phyloP scores from a whole-genome alignment of 345 rosid genomes.

The Brassica cretica region DNA sequence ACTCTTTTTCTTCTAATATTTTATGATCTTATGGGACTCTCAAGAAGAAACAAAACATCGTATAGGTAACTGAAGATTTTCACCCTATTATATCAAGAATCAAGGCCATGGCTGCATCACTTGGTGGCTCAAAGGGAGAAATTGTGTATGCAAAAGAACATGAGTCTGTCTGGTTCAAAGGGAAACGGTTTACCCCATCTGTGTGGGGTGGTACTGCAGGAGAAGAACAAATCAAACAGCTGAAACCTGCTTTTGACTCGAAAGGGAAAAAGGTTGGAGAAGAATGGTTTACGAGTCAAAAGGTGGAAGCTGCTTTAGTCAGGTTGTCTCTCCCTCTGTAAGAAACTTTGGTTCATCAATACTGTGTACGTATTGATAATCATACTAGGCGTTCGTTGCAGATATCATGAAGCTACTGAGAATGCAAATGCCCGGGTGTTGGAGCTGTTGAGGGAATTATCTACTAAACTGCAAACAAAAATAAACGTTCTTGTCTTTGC shows the following conservation, averaged over 20 bases:
- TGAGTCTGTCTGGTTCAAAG: constrained; percentile 95
- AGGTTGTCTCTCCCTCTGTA: constrained; percentile 49
- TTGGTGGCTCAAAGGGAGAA: constrained; percentile 88
- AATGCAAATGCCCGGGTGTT: constrained; percentile 71
- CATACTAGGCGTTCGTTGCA: constrained; percentile 36
- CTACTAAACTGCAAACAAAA: constrained; percentile 74
- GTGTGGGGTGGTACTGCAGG: constrained; percentile 91
- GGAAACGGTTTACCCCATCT: constrained; percentile 73
- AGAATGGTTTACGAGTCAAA: constrained; percentile 88
- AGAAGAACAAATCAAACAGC: constrained; percentile 92
- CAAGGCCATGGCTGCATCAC: constrained; percentile 69
- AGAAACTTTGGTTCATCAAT: not conserved
- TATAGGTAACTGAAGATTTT: constrained; percentile 81
- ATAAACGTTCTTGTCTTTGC: constrained; percentile 81
- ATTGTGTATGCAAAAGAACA: constrained; percentile 85
- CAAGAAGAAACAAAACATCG: constrained; percentile 15
- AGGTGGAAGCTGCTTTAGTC: constrained; percentile 77
- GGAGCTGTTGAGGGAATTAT: constrained; percentile 82
- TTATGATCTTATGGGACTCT: constrained; percentile 7
- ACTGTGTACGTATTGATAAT: not conserved
- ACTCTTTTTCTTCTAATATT: not conserved
- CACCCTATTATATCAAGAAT: constrained; percentile 76
- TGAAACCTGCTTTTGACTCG: constrained; percentile 81
- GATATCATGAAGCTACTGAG: constrained; percentile 85
- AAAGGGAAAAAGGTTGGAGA: constrained; percentile 96